Evolutionary conservation across 2,329 filamentous ascomycete genomes (phyloP), one percentile per base, ranked within the genome.

Genomic region (Bipolaris bicolor): DNA sequence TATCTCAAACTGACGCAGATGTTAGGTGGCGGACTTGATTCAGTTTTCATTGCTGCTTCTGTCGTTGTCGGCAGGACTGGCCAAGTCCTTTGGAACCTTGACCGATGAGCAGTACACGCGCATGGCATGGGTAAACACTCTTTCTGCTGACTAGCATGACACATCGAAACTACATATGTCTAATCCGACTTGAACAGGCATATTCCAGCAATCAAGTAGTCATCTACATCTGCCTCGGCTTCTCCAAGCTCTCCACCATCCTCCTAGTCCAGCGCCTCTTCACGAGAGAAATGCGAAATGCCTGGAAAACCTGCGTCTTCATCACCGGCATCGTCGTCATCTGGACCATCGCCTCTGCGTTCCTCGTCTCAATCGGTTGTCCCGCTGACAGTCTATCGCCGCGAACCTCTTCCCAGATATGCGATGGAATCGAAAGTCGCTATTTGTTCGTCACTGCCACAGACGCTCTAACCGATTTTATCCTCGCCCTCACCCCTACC

Each of bases 231-330:
- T 62, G 67, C 1, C 59, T 73, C 15, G 65, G 64, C 15, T 52
- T 72, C 5, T 70, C 71, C 0, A 74, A 74, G 61, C 53, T 59
- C 10, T 64, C 72, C 2, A 55, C 67, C 5, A 60, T 71, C 6
- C 36, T 72, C n/a, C 59, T 74, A 5, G 63, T 71, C 31, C 67
- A 63, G 40, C 65, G 72, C 2, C 52, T 74, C 1, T 74, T 73
- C 53, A 67, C 62, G 5, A 57, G 64, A 5, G 71, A 74, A 48
- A 67, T 69, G 60, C 64, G 58, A 46, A 52, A 50, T 24, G 64
- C 65, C 9, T 67, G 66, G 62, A 39, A 61, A 7, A 58, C 67
- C 1, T 73, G 70, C 33, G 68, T 72, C 33, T 36, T 64, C 18
- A 47, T 67, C 18, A 60, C 55, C 9, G 65, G 15, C 6, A 7